Percentiles rank a stretch among this genome's conserved stretches.
phyloP scores from a whole-genome alignment of 2,329 filamentous ascomycete genomes.

The Colletotrichum liriopes region DNA sequence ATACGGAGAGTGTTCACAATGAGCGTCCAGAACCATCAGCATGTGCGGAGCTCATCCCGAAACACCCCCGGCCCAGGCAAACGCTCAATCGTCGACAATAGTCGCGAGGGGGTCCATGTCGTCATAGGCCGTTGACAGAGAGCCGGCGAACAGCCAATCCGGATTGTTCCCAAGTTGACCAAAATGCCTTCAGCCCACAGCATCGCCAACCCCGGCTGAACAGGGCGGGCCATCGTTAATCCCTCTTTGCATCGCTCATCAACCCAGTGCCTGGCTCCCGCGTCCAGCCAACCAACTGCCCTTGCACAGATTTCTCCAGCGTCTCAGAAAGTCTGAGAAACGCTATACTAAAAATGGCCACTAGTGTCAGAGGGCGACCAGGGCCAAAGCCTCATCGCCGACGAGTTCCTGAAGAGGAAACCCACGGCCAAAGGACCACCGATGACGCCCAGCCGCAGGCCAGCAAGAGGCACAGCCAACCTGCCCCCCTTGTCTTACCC shows the following conservation, averaged over 20 bases:
- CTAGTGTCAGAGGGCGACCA: conserved; percentile 4
- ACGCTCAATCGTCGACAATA: not conserved
- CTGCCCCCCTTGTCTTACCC: not conserved
- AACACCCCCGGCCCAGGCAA: conserved; percentile 15
- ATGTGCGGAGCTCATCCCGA: conserved; percentile 13
- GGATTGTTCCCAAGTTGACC: not conserved
- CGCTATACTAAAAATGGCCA: conserved; percentile 19
- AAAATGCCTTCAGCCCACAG: not conserved
- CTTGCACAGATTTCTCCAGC: not conserved
- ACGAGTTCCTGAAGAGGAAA: conserved; percentile 33
- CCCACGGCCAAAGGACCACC: conserved; percentile 15
- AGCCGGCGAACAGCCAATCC: not conserved
- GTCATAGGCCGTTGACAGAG: conserved; percentile 7
- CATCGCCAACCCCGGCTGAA: not conserved
- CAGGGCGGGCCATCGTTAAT: conserved; percentile 6
- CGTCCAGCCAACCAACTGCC: conserved; percentile 13
- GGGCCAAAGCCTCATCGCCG: conserved; percentile 29
- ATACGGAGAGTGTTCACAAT: not conserved
- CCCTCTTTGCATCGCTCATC: not conserved
- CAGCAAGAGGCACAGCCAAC: not conserved
- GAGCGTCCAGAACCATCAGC: conserved; percentile 4
- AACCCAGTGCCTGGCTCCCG: not conserved
- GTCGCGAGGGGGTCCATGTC: conserved; percentile 6
- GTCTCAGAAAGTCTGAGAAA: conserved; percentile 24
- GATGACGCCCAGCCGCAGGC: conserved; percentile 1